Conservation (phyloP, 306 rosid genomes). For the Cyclanthera cordifolia region DNA sequence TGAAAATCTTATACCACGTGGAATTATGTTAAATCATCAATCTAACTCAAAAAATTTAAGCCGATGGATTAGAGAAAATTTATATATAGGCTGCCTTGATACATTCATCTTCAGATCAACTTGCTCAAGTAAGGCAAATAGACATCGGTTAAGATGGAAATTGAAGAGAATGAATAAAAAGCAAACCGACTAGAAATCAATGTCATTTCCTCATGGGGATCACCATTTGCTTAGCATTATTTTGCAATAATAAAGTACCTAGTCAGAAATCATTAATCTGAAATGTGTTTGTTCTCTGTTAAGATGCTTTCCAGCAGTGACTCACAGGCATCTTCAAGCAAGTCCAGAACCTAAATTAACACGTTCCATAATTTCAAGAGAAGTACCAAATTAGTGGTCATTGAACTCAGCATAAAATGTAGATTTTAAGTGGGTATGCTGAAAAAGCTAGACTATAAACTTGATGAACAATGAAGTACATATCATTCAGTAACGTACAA, state of each 20-base stretch:
- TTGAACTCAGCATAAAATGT: too few relatives aligned
- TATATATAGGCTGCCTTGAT: background rate
- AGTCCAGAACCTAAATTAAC: constrained; percentile 64
- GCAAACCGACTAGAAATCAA: too few relatives aligned
- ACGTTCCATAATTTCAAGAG: background rate
- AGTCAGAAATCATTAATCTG: constrained; percentile 22
- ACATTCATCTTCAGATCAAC: background rate
- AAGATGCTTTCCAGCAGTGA: constrained; percentile 60
- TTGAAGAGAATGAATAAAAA: too few relatives aligned
- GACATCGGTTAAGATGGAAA: too few relatives aligned
- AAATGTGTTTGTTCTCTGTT: constrained; percentile 48
- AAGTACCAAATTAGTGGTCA: background rate
- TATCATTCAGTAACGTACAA: background rate
- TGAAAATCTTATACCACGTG: too few relatives aligned
- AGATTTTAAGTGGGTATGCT: too few relatives aligned
- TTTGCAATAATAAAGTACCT: background rate
- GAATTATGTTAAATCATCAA: too few relatives aligned
- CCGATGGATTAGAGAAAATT: too few relatives aligned
- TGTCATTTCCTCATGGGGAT: background rate
- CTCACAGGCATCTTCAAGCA: constrained; percentile 89
- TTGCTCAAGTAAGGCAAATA: background rate
- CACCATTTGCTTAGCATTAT: background rate
- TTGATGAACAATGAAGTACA: too few relatives aligned
- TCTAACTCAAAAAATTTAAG: too few relatives aligned
- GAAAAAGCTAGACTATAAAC: too few relatives aligned